These are phyloP conservation scores for Aspergillus sp. DNA, from an alignment of 2,329 filamentous ascomycete genomes.

Conservation along the genomic window DNA sequence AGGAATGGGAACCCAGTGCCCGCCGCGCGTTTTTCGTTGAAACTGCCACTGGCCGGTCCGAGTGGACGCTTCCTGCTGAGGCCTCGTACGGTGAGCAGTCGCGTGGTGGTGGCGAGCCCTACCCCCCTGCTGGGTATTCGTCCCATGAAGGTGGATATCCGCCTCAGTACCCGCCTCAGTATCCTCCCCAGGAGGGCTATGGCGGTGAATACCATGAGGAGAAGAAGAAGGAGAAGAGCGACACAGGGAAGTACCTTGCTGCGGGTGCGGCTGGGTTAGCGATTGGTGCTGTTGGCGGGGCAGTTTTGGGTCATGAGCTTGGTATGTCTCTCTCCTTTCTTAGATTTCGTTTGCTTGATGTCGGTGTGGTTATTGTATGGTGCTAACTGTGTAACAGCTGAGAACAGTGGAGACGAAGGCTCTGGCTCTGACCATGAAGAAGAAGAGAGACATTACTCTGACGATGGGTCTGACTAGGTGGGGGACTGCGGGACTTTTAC, in stretches of 20 bases:
- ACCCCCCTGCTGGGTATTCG: constrained; percentile 15
- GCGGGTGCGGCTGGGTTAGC: constrained; percentile 60
- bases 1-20: constrained; percentile 62
- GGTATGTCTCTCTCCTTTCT: constrained; percentile 43
- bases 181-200: neutral
- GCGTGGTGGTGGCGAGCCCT: constrained; percentile 9
- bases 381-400: constrained; percentile 10
- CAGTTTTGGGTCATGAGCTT: constrained; percentile 56
- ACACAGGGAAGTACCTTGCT: constrained; percentile 53
- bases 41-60: constrained; percentile 59
- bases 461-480: neutral
- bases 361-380: neutral
- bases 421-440: constrained; percentile 4
- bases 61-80: constrained; percentile 61
- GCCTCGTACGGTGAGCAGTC: constrained; percentile 12
- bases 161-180: neutral
- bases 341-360: neutral
- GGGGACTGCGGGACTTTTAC: too few relatives aligned
- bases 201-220: constrained; percentile 15
- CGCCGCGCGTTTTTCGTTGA: constrained; percentile 68
- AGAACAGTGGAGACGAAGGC: constrained; percentile 1
- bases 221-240: constrained; percentile 43
- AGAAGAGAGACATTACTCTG: constrained; percentile 5
- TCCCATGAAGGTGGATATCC: neutral
- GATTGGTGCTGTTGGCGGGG: constrained; percentile 58